These are phyloP conservation scores for Graphilbum ipis-grandicollis DNA, from an alignment of 2,329 filamentous ascomycete species.

Conservation along the genomic window DNA sequence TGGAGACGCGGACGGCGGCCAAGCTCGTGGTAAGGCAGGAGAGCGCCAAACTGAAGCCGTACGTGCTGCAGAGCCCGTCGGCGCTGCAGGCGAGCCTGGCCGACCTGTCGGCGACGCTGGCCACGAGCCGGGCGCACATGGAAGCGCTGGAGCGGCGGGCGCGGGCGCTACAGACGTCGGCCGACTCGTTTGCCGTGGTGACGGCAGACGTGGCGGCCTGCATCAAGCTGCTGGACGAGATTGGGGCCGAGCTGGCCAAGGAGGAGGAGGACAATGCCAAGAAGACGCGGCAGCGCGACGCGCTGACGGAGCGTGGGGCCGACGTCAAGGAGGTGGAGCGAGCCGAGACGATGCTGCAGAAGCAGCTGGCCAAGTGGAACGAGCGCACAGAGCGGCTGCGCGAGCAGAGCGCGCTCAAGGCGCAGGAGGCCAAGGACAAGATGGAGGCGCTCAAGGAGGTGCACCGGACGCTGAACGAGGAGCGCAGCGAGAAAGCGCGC, in stretches of 20 bases:
- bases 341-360: slow-evolving; percentile 64
- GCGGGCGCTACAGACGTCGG: slow-evolving; percentile 80
- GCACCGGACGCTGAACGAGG: slow-evolving; percentile 67
- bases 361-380: slow-evolving; percentile 71
- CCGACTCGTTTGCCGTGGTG: slow-evolving; percentile 76
- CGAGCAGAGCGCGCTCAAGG: slow-evolving; percentile 65
- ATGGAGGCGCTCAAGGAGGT: slow-evolving; percentile 79
- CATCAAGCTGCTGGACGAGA: slow-evolving; percentile 78
- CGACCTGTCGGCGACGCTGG: slow-evolving; percentile 65
- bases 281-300: slow-evolving; percentile 68
- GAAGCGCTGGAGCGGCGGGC: slow-evolving; percentile 73
- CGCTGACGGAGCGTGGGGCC: slow-evolving; percentile 71
- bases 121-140: slow-evolving; percentile 65
- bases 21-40: slow-evolving; percentile 64
- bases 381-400: slow-evolving; percentile 75
- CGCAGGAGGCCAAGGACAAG: slow-evolving; percentile 61
- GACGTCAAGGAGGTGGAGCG: slow-evolving; percentile 85
- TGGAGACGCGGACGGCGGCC: slow-evolving; percentile 56
- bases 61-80: slow-evolving; percentile 76
- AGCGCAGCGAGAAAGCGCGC: slow-evolving; percentile 69
- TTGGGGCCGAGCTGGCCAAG: slow-evolving; percentile 65
- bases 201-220: slow-evolving; percentile 72
- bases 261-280: slow-evolving; percentile 80
- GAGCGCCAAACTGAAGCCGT: slow-evolving; percentile 75
- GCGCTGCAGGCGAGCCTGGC: slow-evolving; percentile 66